Conservation (phyloP, 1,284 basidiomycete genomes). For the Albatrellus sp. region DNA sequence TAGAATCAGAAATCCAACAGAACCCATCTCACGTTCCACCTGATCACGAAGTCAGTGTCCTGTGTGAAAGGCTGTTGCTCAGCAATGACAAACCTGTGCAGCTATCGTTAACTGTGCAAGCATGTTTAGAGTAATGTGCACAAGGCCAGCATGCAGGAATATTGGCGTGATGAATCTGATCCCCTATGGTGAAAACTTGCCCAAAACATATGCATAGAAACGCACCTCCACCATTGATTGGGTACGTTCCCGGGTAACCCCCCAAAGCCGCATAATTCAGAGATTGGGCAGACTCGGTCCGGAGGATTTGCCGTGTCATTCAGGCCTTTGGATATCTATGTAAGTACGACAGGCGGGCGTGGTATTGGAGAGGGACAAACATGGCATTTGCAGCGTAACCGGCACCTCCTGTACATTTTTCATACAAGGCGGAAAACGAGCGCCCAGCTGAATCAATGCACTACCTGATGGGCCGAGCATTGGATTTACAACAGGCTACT, state of each 20-base stretch:
- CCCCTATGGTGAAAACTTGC: neutral
- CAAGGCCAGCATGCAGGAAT: conserved; percentile 86
- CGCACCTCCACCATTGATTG: conserved; percentile 78
- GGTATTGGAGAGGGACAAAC: conserved; percentile 25
- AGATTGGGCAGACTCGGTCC: conserved; percentile 60
- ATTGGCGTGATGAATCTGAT: conserved; percentile 72
- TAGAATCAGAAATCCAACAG: conserved; percentile 66
- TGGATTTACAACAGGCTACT: conserved; percentile 53
- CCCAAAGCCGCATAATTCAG: conserved; percentile 81
- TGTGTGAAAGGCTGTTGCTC: neutral
- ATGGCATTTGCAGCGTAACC: conserved; percentile 47
- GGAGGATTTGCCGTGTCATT: conserved; percentile 70
- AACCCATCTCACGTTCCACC: conserved; percentile 83
- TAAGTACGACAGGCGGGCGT: conserved; percentile 1
- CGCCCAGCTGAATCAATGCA: conserved; percentile 82
- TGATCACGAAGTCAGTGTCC: conserved; percentile 17
- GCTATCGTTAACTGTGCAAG: conserved; percentile 73
- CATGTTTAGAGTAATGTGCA: conserved; percentile 86
- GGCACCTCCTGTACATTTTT: conserved; percentile 57
- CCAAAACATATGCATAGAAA: neutral
- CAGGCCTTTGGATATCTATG: conserved; percentile 32
- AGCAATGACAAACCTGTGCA: conserved; percentile 45
- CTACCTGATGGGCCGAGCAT: conserved; percentile 87
- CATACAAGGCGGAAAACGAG: conserved; percentile 87
- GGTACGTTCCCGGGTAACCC: conserved; percentile 62